A percentile compares a stretch with the other conserved stretches of the same genome.
phyloP scores from a whole-genome alignment of 257 asterid genomes.

The Thymus quinquecostatus region DNA sequence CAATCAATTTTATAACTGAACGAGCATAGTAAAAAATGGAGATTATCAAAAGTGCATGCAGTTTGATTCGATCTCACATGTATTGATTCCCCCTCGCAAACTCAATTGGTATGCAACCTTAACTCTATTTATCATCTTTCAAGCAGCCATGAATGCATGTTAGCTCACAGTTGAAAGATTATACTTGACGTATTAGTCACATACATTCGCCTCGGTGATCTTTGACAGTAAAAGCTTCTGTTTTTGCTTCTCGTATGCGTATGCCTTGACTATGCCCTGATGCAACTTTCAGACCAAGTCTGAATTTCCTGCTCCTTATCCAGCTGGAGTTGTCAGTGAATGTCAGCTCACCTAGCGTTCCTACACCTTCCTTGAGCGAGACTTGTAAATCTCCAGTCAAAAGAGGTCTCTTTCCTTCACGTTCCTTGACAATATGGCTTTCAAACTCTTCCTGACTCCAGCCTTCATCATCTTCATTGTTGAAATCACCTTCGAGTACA shows the following conservation, averaged over 20 bases:
- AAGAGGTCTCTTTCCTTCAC: constrained; percentile 95
- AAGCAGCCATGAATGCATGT: neutral
- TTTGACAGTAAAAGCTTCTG: constrained; percentile 94
- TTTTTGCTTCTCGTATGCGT: constrained; percentile 91
- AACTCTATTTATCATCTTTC: neutral
- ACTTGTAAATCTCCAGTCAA: constrained; percentile 88
- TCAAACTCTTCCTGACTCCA: constrained; percentile 95
- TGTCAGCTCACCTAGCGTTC: constrained; percentile 90
- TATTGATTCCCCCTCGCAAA: neutral
- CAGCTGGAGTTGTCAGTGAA: constrained; percentile 98
- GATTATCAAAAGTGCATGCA: constrained; percentile 8
- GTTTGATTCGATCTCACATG: neutral
- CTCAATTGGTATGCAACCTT: neutral
- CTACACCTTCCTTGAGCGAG: constrained; percentile 95
- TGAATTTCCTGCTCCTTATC: constrained; percentile 96
- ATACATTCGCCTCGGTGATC: constrained; percentile 98
- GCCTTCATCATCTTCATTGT: constrained; percentile 77
- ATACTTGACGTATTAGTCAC: constrained; percentile 29
- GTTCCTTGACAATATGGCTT: constrained; percentile 90
- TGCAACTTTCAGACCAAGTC: constrained; percentile 90
- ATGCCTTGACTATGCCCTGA: constrained; percentile 82
- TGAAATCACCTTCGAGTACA: constrained; percentile 96
- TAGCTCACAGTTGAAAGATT: neutral
- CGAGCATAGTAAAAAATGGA: neutral
- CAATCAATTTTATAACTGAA: neutral